phyloP scores from a whole-genome alignment of 257 asterid genomes.

The Lycium barbarum region DNA sequence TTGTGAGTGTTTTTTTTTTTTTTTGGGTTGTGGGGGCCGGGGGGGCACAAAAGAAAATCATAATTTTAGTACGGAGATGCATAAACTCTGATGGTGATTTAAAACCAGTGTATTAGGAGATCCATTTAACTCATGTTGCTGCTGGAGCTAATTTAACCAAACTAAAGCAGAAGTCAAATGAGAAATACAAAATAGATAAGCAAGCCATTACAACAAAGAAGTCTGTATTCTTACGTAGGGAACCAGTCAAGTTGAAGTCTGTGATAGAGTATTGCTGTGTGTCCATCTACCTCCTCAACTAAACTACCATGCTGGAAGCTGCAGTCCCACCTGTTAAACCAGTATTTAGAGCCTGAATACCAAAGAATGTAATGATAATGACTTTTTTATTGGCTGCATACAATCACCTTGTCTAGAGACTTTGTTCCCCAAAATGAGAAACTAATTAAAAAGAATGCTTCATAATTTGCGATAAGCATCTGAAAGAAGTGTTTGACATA shows the following conservation, averaged over 20 bases:
- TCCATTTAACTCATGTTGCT: not conserved
- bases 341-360: slow-evolving; percentile 29
- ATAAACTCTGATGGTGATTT: not conserved
- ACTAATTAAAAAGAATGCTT: slow-evolving; percentile 20
- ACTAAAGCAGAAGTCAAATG: not conserved
- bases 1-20: not conserved
- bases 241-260: slow-evolving; percentile 97
- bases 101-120: not conserved
- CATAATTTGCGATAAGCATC: slow-evolving; percentile 17
- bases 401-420: not conserved
- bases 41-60: not conserved
- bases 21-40: not conserved
- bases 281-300: slow-evolving; percentile 99
- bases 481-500: slow-evolving; percentile 20
- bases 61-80: not conserved
- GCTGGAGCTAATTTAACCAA: not conserved
- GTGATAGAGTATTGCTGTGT: slow-evolving; percentile 94
- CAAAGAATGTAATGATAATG: slow-evolving; percentile 18
- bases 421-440: not conserved
- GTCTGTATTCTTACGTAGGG: slow-evolving; percentile 61
- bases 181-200: not conserved
- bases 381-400: not conserved
- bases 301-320: slow-evolving; percentile 94
- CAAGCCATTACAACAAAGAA: slow-evolving; percentile 24
- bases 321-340: slow-evolving; percentile 84